Conservation (phyloP, 148 eudicot species). For the Rheum nobile region DNA sequence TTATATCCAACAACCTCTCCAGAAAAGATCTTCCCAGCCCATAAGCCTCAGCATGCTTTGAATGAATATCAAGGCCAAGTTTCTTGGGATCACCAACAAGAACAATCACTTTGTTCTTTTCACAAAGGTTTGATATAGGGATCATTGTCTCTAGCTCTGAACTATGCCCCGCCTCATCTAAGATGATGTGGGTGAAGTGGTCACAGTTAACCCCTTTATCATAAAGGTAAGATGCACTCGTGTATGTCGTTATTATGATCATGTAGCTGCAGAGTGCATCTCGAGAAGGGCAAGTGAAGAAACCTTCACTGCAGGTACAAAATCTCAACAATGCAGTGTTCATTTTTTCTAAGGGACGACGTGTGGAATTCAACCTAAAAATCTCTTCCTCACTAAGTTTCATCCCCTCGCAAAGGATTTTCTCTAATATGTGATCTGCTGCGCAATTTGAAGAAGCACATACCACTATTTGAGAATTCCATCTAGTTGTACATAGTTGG, state of each 20-base stretch:
- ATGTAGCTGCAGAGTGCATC: too few relatives aligned
- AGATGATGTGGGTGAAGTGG: slow-evolving; percentile 72
- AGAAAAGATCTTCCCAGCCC: slow-evolving; percentile 70
- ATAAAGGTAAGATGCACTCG: slow-evolving; percentile 52
- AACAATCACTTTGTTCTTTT: slow-evolving; percentile 45
- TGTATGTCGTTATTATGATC: slow-evolving; percentile 68
- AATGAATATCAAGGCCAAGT: slow-evolving; percentile 74
- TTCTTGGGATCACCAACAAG: slow-evolving; percentile 95
- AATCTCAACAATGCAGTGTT: too few relatives aligned
- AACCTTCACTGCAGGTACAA: too few relatives aligned
- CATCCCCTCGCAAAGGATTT: too few relatives aligned
- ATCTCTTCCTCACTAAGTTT: too few relatives aligned
- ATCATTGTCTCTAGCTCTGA: slow-evolving; percentile 96
- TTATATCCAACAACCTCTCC: slow-evolving; percentile 67
- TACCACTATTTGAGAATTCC: slow-evolving; percentile 31
- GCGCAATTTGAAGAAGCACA: too few relatives aligned
- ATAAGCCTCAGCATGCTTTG: slow-evolving; percentile 41
- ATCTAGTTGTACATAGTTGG: slow-evolving; percentile 36
- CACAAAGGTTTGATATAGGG: slow-evolving; percentile 57
- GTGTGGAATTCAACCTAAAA: too few relatives aligned
- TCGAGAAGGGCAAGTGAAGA: too few relatives aligned
- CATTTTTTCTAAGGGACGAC: too few relatives aligned
- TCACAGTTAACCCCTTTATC: slow-evolving; percentile 51
- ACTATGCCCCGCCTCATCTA: slow-evolving; percentile 97
- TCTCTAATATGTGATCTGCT: too few relatives aligned